These are phyloP conservation scores for Mangifera indica DNA, from an alignment of 345 rosid species.

Conservation along the genomic window DNA sequence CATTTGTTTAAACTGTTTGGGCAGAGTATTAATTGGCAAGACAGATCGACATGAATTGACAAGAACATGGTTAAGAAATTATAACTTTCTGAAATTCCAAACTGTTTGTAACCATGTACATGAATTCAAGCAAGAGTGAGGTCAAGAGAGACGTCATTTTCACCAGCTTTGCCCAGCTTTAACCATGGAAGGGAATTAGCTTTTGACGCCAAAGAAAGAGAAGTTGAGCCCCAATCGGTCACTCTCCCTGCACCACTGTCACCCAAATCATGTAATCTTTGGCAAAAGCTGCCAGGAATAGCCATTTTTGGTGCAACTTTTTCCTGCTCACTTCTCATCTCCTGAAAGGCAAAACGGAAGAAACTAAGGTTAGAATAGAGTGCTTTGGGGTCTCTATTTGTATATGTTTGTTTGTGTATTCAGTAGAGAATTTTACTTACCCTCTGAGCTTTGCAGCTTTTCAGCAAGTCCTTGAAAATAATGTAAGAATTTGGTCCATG, in stretches of 20 bases:
- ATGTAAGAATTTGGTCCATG: conserved; percentile 34
- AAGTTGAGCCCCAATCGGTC: conserved; percentile 19
- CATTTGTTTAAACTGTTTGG: too few relatives aligned
- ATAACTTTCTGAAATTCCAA: background rate
- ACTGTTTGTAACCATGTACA: background rate
- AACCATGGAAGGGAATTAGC: conserved; percentile 10
- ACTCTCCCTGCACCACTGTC: conserved; percentile 1
- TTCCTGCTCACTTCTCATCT: background rate
- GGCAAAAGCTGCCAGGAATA: background rate
- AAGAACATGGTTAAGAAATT: too few relatives aligned
- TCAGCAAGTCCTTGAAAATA: conserved; percentile 49
- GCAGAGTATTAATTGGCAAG: too few relatives aligned
- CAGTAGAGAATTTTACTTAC: conserved; percentile 11
- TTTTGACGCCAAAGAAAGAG: conserved; percentile 16
- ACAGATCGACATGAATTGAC: too few relatives aligned
- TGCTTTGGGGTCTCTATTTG: too few relatives aligned
- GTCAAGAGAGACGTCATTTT: conserved; percentile 38
- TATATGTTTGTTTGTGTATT: background rate
- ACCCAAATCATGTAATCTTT: conserved; percentile 16
- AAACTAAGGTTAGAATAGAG: background rate
- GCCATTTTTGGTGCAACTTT: conserved; percentile 3
- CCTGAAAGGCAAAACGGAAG: conserved; percentile 13
- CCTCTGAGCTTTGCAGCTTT: conserved; percentile 23
- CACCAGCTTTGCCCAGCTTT: conserved; percentile 20
- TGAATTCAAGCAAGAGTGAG: conserved; percentile 43